A percentile compares a stretch with the other conserved stretches of the same genome.
These are phyloP conservation scores for Ascosphaera aggregata DNA, from an alignment of 2,329 filamentous ascomycete species.

Conservation along the genomic window DNA sequence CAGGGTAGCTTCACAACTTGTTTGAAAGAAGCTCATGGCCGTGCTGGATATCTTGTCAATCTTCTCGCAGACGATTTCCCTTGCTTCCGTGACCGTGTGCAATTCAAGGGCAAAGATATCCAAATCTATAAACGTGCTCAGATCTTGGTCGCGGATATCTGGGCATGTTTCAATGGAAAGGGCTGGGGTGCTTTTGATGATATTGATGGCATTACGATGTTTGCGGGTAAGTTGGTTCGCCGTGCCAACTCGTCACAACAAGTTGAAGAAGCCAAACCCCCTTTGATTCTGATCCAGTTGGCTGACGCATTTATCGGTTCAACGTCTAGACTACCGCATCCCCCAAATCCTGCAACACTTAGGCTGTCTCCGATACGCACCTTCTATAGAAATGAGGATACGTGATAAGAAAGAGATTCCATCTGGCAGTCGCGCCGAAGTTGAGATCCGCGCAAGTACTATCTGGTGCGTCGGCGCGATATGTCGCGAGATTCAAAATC, in stretches of 20 bases:
- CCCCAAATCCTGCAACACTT: conserved; percentile 77
- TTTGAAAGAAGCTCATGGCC: conserved; percentile 49
- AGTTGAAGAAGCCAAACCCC: too few species aligned
- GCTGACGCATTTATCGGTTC: background rate
- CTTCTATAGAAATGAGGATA: conserved; percentile 50
- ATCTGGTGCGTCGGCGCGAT: conserved; percentile 95
- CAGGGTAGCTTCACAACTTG: conserved; percentile 49
- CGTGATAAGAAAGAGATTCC: conserved; percentile 39
- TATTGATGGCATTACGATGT: conserved; percentile 94
- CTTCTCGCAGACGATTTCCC: conserved; percentile 57
- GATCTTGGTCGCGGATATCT: conserved; percentile 85
- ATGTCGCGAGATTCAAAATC: conserved; percentile 48
- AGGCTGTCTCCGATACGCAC: conserved; percentile 65
- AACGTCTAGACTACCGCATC: conserved; percentile 55
- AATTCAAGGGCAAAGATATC: conserved; percentile 50
- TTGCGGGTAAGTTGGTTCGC: conserved; percentile 34
- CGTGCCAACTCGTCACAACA: background rate
- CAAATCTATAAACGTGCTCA: conserved; percentile 85
- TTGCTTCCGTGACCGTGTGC: conserved; percentile 65
- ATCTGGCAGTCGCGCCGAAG: conserved; percentile 53
- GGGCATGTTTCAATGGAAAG: conserved; percentile 80
- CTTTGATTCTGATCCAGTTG: background rate
- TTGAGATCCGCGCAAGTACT: conserved; percentile 76
- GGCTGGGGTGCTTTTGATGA: conserved; percentile 63
- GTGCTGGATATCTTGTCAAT: conserved; percentile 69